A percentile compares a stretch with the other conserved stretches of the same genome.
Conservation (phyloP, 768 basidiomycete species). For the Sarcomyxa edulis region DNA sequence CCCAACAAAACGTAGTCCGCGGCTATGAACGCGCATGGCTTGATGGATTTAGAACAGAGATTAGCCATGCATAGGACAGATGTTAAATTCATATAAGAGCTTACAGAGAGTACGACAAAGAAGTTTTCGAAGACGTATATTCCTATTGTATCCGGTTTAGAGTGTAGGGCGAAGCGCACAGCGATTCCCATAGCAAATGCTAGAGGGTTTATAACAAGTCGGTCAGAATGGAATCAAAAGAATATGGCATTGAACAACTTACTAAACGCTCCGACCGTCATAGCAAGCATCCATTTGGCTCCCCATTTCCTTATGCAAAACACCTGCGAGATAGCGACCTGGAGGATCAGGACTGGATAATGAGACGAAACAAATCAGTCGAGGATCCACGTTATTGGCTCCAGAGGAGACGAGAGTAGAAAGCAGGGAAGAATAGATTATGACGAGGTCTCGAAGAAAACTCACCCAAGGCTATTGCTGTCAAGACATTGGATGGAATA, state of each 20-base stretch:
- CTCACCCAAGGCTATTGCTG: conserved; percentile 32
- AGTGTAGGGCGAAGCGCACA: neutral
- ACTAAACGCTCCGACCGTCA: conserved; percentile 39
- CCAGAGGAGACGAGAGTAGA: too few relatives aligned
- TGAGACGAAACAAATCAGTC: too few relatives aligned
- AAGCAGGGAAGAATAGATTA: neutral
- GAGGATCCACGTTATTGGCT: too few relatives aligned
- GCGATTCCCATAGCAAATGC: conserved; percentile 2
- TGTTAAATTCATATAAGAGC: neutral
- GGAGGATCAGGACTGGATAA: conserved; percentile 16
- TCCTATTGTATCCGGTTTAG: neutral
- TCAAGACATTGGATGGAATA: conserved; percentile 34
- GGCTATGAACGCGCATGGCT: conserved; percentile 61
- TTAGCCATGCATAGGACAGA: neutral
- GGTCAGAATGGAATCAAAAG: neutral
- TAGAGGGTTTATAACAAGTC: neutral
- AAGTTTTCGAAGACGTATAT: neutral
- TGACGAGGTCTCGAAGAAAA: too few relatives aligned
- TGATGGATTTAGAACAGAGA: neutral
- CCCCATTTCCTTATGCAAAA: conserved; percentile 23
- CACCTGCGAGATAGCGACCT: conserved; percentile 26
- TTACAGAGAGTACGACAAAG: conserved; percentile 4
- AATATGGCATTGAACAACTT: conserved; percentile 10
- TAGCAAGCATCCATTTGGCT: conserved; percentile 33
- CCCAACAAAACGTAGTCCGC: conserved; percentile 50